Conservation (phyloP, 169 alveolate genomes). For the Eimeria maxima region DNA sequence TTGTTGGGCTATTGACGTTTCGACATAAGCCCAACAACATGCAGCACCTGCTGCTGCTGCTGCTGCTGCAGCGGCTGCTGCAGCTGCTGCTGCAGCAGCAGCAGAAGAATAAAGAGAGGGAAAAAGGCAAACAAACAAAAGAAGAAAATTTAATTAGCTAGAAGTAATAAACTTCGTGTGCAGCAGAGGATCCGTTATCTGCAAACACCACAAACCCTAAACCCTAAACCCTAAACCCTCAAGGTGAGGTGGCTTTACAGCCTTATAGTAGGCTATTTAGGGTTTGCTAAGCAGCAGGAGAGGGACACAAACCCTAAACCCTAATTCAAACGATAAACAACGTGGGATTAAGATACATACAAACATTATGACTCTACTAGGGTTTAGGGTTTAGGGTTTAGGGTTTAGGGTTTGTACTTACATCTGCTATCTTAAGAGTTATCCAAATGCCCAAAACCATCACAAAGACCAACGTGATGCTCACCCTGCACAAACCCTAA, state of each 20-base stretch:
- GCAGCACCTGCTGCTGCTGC: background rate
- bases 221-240: constrained; percentile 32
- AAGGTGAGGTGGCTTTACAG: background rate
- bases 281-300: no score
- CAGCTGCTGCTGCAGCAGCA: background rate
- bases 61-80: background rate
- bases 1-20: no score
- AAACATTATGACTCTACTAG: background rate
- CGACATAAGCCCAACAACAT: no score
- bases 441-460: constrained; percentile 22
- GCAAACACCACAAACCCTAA: constrained; percentile 26
- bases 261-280: no score
- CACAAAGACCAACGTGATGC: constrained; percentile 37
- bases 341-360: no score
- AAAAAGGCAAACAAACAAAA: no score
- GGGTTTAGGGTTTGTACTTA: background rate
- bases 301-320: background rate
- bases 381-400: constrained; percentile 26
- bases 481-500: constrained; percentile 36
- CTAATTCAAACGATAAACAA: background rate
- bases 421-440: constrained; percentile 19
- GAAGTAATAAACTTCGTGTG: constrained; percentile 9
- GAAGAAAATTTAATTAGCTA: background rate
- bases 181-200: constrained; percentile 52
- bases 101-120: background rate